phyloP scores from a whole-genome alignment of 192 early-diverging fungal genomes.

The Podila epigama region DNA sequence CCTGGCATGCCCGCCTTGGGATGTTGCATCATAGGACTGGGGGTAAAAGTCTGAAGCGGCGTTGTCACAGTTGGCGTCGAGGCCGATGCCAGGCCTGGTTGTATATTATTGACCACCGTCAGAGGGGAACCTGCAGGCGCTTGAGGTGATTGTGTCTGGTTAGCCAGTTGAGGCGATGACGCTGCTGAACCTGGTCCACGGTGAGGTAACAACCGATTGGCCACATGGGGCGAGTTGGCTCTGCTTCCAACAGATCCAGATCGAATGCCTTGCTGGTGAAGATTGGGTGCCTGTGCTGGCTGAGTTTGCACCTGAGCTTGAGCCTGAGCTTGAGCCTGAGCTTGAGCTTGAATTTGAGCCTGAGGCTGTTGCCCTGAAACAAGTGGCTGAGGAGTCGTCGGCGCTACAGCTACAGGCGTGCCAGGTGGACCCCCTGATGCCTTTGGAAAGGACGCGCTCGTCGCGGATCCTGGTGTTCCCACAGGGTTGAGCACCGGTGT shows the following conservation, averaged over 20 bases:
- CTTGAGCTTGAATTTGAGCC: not conserved
- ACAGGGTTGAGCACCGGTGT: too few species aligned
- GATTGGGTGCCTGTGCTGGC: not conserved
- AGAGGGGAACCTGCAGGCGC: constrained; percentile 10
- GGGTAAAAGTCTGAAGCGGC: not conserved
- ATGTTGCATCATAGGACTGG: too few species aligned
- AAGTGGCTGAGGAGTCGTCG: not conserved
- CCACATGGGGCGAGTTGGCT: constrained; percentile 9
- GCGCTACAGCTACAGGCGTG: not conserved
- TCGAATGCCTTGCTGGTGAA: not conserved
- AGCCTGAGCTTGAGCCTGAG: not conserved
- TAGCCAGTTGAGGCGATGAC: constrained; percentile 5
- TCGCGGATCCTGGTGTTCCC: too few species aligned
- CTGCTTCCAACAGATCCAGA: constrained; percentile 2
- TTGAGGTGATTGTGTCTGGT: not conserved
- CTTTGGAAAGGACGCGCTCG: too few species aligned
- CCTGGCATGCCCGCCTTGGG: not conserved
- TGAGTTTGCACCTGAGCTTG: not conserved
- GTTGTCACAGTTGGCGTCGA: not conserved
- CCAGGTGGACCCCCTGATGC: too few species aligned
- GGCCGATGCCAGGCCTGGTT: too few species aligned
- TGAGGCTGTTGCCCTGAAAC: not conserved
- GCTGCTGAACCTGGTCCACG: constrained; percentile 1
- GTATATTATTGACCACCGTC: not conserved
- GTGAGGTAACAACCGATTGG: not conserved